These are phyloP conservation scores for Aspergillus baeticus DNA, from an alignment of 495 filamentous ascomycete genomes.

Conservation along the genomic window DNA sequence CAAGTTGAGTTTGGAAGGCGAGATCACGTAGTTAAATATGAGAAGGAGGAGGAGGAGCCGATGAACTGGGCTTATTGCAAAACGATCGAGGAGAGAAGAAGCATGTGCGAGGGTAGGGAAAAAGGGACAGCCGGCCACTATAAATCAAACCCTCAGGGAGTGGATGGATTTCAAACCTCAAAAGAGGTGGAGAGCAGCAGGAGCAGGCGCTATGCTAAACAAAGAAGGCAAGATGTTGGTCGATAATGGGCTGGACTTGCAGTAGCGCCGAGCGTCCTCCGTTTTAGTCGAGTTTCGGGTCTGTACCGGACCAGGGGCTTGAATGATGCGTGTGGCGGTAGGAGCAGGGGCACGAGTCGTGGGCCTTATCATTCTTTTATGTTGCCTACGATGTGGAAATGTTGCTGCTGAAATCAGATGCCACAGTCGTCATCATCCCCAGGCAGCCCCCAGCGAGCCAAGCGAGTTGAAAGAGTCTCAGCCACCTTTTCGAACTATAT, in stretches of 20 bases:
- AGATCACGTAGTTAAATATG: neutral
- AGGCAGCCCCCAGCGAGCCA: no score
- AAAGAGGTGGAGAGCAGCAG: neutral
- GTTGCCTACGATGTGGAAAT: neutral
- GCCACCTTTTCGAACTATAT: neutral
- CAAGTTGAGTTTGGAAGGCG: neutral
- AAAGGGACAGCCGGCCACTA: neutral
- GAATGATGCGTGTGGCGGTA: conserved; percentile 12
- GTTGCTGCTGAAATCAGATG: neutral
- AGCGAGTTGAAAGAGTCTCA: neutral
- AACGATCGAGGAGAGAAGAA: neutral
- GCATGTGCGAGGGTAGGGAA: neutral
- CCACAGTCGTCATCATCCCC: neutral
- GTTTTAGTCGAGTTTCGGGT: conserved; percentile 6
- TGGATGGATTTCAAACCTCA: neutral
- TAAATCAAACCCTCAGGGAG: neutral
- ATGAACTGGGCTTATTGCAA: neutral
- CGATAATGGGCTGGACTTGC: conserved; percentile 9
- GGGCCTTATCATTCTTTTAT: neutral
- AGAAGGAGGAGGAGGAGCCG: neutral
- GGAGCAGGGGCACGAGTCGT: neutral
- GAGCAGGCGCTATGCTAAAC: neutral
- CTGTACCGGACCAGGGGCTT: conserved; percentile 1
- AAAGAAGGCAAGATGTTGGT: conserved; percentile 9
- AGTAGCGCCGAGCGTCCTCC: conserved; percentile 5